A percentile compares a stretch with the other conserved stretches of the same genome.
These are phyloP conservation scores for Excoecaria cochinchinensis DNA, from an alignment of 345 rosid genomes.

Conservation along the genomic window DNA sequence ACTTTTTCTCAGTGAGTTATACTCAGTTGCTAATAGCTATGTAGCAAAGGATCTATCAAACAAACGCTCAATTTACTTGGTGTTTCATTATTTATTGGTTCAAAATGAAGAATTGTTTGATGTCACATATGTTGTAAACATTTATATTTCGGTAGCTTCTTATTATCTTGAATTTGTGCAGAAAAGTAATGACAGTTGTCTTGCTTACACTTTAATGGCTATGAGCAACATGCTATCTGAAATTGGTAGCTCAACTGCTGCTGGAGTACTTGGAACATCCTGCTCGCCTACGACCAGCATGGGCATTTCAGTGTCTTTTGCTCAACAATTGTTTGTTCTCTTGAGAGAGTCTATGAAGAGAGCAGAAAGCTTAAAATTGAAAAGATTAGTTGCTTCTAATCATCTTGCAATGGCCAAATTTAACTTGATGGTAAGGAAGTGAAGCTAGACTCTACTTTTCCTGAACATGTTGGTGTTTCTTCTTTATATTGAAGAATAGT, in stretches of 20 bases:
- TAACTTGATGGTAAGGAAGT: constrained; percentile 70
- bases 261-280: constrained; percentile 74
- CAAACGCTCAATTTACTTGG: background rate
- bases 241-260: constrained; percentile 67
- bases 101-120: background rate
- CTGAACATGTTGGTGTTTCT: background rate
- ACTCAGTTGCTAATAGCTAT: background rate
- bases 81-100: background rate
- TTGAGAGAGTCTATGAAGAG: constrained; percentile 75
- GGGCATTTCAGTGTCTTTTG: constrained; percentile 68
- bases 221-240: constrained; percentile 89
- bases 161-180: constrained; percentile 46
- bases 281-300: constrained; percentile 61
- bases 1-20: background rate
- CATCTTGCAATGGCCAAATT: constrained; percentile 96
- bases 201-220: constrained; percentile 89
- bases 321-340: constrained; percentile 85
- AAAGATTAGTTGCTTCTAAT: constrained; percentile 79
- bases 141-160: constrained; percentile 6
- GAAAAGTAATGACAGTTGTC: constrained; percentile 88
- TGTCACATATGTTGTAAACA: background rate
- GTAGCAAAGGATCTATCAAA: background rate
- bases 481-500: background rate
- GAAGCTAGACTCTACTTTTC: constrained; percentile 9
- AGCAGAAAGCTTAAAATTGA: constrained; percentile 83